Evolutionary conservation across 164 flowering plant genomes (phyloP), one percentile per base, ranked within the genome.

Genomic region (Dillenia turbinata): DNA sequence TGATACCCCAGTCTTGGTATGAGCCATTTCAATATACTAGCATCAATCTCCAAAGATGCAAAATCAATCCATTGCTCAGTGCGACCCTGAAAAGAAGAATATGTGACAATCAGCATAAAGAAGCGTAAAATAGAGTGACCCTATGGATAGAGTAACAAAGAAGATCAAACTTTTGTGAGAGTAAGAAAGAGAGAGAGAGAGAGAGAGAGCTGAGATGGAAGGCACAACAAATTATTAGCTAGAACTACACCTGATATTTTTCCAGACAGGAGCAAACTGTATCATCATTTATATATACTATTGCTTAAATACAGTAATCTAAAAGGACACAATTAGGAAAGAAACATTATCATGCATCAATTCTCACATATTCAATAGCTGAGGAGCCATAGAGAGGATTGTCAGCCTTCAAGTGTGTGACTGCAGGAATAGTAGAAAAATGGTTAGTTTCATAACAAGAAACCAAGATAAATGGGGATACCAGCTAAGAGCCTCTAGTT

Each of bases 31-130:
- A 12, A 4, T 5, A 84, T 63, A 58, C 78, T 65, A 6, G 82
- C 61, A 76, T 88, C 91, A 72, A 92, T 66, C 71, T 92, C 96
- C 68, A 78, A 15, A 0, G 92, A 61, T 6, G 93, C 61, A 77
- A 90, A 90, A 66, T 90, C 97, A 68, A 84, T 86, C 95, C 96
- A 90, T 47, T 92, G 93, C 72, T 89, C 96, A 59, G 88, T 64
- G 10, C 22, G 87, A 47, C 60, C 93, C 98, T 89, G 76, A 4
- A 44, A 57, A 54, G 52, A 43, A 47, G 8, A 47, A 57, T 10
- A 45, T 12, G 11, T 16, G 48, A 43, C 15, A 11, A 24, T 13
- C 10, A 53, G 9, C 0, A 43, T 4, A 45, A 53, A 8, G 53
- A 12, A 19, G 1, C 22, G 1, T 19, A 19, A 19, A 19, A 19